Evolutionary conservation across 2,329 filamentous ascomycete species (phyloP).

Genomic region (Metarhizium rileyi): DNA sequence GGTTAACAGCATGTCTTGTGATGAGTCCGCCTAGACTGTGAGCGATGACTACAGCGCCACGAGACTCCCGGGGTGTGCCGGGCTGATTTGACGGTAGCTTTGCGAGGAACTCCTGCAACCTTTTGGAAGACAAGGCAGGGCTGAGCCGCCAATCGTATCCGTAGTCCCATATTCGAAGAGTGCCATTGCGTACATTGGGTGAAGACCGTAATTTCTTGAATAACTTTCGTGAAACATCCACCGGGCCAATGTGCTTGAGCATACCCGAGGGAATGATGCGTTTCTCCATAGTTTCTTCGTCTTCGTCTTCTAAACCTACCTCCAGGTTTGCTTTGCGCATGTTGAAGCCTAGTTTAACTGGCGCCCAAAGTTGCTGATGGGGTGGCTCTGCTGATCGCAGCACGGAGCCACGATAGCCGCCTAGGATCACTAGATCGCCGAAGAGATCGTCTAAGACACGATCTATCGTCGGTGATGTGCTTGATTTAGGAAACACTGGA

Average conservation of each 20-base stretch:
- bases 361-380: conserved; percentile 86
- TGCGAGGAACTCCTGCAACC: conserved; percentile 65
- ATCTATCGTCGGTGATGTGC: conserved; percentile 32
- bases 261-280: conserved; percentile 80
- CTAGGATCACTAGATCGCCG: conserved; percentile 80
- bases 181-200: conserved; percentile 62
- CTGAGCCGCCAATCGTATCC: conserved; percentile 93
- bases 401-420: conserved; percentile 86
- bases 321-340: conserved; percentile 86
- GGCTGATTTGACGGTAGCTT: conserved; percentile 63
- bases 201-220: conserved; percentile 68
- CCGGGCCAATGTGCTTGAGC: conserved; percentile 82
- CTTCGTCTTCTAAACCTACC: conserved; percentile 69
- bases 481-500: background rate
- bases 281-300: conserved; percentile 75
- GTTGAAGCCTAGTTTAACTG: conserved; percentile 85
- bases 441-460: conserved; percentile 56
- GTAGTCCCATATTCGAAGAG: conserved; percentile 75
- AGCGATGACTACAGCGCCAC: conserved; percentile 72
- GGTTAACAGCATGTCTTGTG: conserved; percentile 78
- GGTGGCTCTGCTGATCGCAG: conserved; percentile 72
- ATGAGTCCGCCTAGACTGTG: conserved; percentile 85
- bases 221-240: conserved; percentile 77
- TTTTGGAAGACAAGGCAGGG: conserved; percentile 62
- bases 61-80: conserved; percentile 37